Evolutionary conservation across 1,284 basidiomycete genomes (phyloP).

Genomic region (Phlebopus sp.): DNA sequence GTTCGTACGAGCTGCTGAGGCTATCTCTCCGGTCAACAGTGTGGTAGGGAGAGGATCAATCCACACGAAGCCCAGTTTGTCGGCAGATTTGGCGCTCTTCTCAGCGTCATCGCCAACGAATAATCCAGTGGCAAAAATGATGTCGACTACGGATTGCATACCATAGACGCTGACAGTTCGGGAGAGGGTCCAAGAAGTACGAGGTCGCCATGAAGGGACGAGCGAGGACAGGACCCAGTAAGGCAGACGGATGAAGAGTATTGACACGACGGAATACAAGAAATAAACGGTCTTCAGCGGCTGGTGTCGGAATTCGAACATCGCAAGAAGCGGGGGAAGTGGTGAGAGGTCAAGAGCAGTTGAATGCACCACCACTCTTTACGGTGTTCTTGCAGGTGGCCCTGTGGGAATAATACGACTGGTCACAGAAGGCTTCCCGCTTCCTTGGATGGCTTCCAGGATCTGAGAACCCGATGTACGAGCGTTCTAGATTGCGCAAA

Average conservation of each 20-base stretch:
- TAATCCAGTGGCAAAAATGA: neutral
- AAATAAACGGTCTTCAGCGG: neutral
- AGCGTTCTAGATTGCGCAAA: too few relatives aligned
- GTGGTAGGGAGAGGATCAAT: too few relatives aligned
- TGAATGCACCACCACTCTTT: too few relatives aligned
- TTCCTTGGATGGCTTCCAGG: too few relatives aligned
- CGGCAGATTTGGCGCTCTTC: too few relatives aligned
- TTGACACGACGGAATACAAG: neutral
- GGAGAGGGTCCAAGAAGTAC: neutral
- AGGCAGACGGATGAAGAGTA: neutral
- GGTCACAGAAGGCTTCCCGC: too few relatives aligned
- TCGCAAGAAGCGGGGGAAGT: neutral
- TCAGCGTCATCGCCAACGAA: neutral
- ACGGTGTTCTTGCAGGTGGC: too few relatives aligned
- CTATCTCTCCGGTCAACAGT: slow-evolving; percentile 33
- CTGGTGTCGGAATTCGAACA: slow-evolving; percentile 1
- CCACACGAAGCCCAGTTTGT: too few relatives aligned
- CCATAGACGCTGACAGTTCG: neutral
- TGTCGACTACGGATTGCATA: neutral
- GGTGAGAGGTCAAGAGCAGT: too few relatives aligned
- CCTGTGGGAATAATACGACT: too few relatives aligned
- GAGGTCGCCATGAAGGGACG: neutral
- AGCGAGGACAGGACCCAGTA: neutral
- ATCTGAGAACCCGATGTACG: too few relatives aligned
- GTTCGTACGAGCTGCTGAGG: slow-evolving; percentile 38